Percentiles rank a stretch among this genome's conserved stretches.
These are phyloP conservation scores for Syncephalis fuscata DNA, from an alignment of 371 early-diverging fungal genomes.

Conservation along the genomic window DNA sequence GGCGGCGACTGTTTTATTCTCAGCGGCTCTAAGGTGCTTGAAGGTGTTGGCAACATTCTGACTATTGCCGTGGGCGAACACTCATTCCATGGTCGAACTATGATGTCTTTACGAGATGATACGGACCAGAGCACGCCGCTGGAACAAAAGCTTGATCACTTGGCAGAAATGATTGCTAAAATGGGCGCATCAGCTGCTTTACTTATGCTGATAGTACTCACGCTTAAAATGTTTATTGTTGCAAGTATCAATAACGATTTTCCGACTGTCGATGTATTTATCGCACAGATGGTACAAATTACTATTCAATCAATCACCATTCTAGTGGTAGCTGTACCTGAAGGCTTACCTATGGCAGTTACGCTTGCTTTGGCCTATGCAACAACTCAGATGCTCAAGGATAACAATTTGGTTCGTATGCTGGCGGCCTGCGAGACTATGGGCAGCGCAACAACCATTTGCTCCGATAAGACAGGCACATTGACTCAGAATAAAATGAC, in stretches of 20 bases:
- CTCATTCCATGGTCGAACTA: conserved; percentile 9
- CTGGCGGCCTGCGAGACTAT: conserved; percentile 94
- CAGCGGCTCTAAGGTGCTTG: conserved; percentile 78
- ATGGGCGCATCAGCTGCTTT: conserved; percentile 68
- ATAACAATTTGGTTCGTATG: conserved; percentile 85
- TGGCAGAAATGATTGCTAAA: conserved; percentile 88
- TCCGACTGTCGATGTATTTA: conserved; percentile 33
- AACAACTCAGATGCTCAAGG: conserved; percentile 85
- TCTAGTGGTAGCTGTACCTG: conserved; percentile 95
- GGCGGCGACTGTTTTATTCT: conserved; percentile 68
- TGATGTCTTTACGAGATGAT: conserved; percentile 61
- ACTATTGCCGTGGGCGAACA: conserved; percentile 67
- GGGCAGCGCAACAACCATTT: conserved; percentile 93
- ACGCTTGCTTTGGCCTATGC: conserved; percentile 92
- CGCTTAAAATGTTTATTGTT: conserved; percentile 63
- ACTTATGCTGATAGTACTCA: conserved; percentile 56
- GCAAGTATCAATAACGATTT: conserved; percentile 27
- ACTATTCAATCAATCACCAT: conserved; percentile 74
- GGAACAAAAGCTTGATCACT: conserved; percentile 64
- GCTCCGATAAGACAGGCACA: conserved; percentile 96
- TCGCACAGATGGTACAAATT: conserved; percentile 54
- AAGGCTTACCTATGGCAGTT: conserved; percentile 95
- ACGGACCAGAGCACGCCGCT: conserved; percentile 78
- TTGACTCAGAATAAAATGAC: conserved; percentile 91
- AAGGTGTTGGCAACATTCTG: conserved; percentile 71